These are phyloP conservation scores for Lophiostoma macrostomum DNA, from an alignment of 495 filamentous ascomycete species.

Conservation along the genomic window DNA sequence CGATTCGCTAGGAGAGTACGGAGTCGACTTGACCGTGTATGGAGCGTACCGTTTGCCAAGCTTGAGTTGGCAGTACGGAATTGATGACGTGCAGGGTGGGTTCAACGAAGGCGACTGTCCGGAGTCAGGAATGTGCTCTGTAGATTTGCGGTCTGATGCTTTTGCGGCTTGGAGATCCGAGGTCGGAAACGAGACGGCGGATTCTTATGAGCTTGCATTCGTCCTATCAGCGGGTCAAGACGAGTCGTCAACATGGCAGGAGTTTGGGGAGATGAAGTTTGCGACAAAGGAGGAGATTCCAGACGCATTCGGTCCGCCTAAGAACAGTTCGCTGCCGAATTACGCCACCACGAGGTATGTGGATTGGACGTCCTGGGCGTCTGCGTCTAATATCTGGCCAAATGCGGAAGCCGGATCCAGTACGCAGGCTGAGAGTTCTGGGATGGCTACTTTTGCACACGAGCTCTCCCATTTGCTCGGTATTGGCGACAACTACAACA, in stretches of 20 bases:
- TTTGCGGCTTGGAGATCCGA: conserved; percentile 43
- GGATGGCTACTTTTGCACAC: conserved; percentile 44
- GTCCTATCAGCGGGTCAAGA: conserved; percentile 47
- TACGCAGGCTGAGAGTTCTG: conserved; percentile 46
- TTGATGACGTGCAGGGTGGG: conserved; percentile 38
- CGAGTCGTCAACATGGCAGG: conserved; percentile 47
- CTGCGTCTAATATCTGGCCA: conserved; percentile 43
- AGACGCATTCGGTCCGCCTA: conserved; percentile 42
- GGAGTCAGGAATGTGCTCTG: conserved; percentile 33
- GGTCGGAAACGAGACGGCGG: conserved; percentile 40
- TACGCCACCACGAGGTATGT: conserved; percentile 45
- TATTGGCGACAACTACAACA: conserved; percentile 48
- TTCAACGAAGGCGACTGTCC: conserved; percentile 39
- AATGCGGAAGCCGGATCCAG: conserved; percentile 46
- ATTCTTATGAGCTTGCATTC: conserved; percentile 42
- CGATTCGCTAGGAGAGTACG: conserved; percentile 44
- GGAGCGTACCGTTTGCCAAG: conserved; percentile 42
- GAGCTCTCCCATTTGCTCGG: conserved; percentile 44
- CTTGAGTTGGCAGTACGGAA: conserved; percentile 24
- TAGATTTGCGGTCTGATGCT: conserved; percentile 44
- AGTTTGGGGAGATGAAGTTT: conserved; percentile 48
- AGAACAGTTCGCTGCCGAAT: conserved; percentile 36
- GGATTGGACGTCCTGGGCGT: conserved; percentile 44
- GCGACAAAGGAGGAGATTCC: conserved; percentile 40
- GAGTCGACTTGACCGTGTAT: conserved; percentile 46